These are phyloP conservation scores for Leucogyrophana mollusca DNA, from an alignment of 768 basidiomycete species.

Conservation along the genomic window DNA sequence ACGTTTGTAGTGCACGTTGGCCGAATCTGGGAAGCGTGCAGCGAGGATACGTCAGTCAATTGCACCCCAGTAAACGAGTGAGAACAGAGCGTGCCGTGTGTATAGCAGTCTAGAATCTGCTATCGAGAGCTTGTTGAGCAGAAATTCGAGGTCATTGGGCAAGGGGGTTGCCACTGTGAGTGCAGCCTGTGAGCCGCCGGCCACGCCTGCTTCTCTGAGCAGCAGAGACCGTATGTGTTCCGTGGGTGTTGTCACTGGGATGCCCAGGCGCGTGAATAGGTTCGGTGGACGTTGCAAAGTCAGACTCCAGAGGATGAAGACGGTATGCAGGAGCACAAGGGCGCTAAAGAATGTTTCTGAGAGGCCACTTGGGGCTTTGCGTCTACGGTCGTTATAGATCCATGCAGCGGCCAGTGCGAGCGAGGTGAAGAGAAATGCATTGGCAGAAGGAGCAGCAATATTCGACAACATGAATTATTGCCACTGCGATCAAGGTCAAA, in stretches of 20 bases:
- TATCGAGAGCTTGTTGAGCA: constrained; percentile 55
- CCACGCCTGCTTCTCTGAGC: constrained; percentile 32
- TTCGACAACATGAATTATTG: background rate
- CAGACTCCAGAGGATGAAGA: constrained; percentile 46
- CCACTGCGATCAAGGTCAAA: background rate
- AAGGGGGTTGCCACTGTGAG: constrained; percentile 24
- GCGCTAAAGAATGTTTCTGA: constrained; percentile 28
- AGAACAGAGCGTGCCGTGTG: constrained; percentile 59
- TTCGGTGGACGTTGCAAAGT: constrained; percentile 55
- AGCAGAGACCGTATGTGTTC: constrained; percentile 51
- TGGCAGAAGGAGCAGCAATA: background rate
- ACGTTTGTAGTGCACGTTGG: constrained; percentile 59
- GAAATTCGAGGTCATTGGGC: constrained; percentile 45
- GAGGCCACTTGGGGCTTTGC: constrained; percentile 10
- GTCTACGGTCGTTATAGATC: constrained; percentile 3
- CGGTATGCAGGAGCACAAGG: constrained; percentile 48
- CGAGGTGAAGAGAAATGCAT: background rate
- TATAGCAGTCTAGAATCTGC: constrained; percentile 60
- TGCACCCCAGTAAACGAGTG: background rate
- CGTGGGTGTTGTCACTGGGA: constrained; percentile 54
- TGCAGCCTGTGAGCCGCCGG: constrained; percentile 5
- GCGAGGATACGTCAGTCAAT: constrained; percentile 44
- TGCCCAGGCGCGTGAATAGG: constrained; percentile 52
- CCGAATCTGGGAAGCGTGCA: constrained; percentile 63
- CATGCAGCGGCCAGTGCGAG: constrained; percentile 14